phyloP scores from a whole-genome alignment of 2,329 filamentous ascomycete species.

The Neocucurbitaria cava region DNA sequence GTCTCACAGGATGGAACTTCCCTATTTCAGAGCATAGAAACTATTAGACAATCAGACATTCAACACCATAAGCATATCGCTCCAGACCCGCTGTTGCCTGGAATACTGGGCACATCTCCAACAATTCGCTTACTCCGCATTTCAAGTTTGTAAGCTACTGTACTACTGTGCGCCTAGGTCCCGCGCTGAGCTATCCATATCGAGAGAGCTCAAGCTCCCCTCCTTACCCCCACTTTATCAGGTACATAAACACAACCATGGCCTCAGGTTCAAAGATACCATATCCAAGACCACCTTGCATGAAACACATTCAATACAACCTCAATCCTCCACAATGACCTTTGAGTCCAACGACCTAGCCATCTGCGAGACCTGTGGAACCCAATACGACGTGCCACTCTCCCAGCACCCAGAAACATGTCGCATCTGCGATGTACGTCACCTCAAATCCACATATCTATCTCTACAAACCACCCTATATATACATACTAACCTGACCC shows the following conservation, averaged over 20 bases:
- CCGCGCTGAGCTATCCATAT: conserved; percentile 12
- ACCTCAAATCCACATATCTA: conserved; percentile 1
- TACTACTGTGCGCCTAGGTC: conserved; percentile 7
- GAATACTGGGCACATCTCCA: not conserved
- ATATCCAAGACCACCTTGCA: not conserved
- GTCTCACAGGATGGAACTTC: not conserved
- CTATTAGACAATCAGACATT: not conserved
- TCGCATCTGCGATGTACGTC: conserved; percentile 73
- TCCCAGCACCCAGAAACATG: conserved; percentile 61
- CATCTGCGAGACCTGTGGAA: conserved; percentile 73
- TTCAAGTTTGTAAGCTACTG: conserved; percentile 12
- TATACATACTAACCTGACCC: not conserved
- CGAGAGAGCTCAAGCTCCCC: conserved; percentile 6
- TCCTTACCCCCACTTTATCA: conserved; percentile 13
- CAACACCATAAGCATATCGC: not conserved
- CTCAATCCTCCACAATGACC: conserved; percentile 25
- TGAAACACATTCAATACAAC: not conserved
- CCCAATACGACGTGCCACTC: conserved; percentile 67
- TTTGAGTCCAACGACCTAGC: conserved; percentile 54
- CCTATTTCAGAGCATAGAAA: not conserved
- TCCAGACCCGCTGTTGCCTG: conserved; percentile 5
- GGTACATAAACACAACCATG: not conserved
- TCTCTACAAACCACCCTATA: not conserved
- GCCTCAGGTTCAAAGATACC: not conserved
- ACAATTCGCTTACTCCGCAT: not conserved